These are phyloP conservation scores for Aegle marmelos DNA, from an alignment of 345 rosid genomes.

Conservation along the genomic window DNA sequence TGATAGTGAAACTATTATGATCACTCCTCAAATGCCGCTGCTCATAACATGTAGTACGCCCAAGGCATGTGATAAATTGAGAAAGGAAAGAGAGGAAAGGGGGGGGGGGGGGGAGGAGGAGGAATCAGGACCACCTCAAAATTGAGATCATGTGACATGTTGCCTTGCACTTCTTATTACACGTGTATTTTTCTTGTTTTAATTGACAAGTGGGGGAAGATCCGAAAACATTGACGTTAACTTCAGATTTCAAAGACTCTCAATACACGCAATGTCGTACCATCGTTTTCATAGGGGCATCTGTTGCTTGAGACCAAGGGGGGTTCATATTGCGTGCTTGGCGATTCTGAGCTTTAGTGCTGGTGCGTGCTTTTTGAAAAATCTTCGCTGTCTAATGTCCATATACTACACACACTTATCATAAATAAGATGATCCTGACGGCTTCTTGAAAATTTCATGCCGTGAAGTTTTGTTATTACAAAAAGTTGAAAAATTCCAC, in stretches of 20 bases:
- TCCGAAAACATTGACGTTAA: background rate
- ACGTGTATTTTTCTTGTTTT: background rate
- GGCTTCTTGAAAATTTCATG: background rate
- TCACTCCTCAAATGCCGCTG: background rate
- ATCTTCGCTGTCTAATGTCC: background rate
- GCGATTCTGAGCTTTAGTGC: background rate
- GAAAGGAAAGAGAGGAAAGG: background rate
- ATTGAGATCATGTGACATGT: background rate
- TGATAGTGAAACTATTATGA: background rate
- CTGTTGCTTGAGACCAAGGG: background rate
- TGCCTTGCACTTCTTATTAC: background rate
- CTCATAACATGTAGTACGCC: background rate
- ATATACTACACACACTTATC: no score
- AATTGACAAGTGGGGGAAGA: background rate
- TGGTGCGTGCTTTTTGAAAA: background rate
- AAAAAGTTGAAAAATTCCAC: background rate
- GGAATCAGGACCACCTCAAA: background rate
- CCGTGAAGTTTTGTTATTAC: background rate
- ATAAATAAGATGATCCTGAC: background rate
- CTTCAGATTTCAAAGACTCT: no score
- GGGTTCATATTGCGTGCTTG: background rate
- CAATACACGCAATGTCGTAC: background rate
- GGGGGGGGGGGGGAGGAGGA: no score
- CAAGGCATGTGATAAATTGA: background rate
- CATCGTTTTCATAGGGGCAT: background rate